phyloP scores from a whole-genome alignment of 768 basidiomycete species.

The Tricholoma hemisulphureum region DNA sequence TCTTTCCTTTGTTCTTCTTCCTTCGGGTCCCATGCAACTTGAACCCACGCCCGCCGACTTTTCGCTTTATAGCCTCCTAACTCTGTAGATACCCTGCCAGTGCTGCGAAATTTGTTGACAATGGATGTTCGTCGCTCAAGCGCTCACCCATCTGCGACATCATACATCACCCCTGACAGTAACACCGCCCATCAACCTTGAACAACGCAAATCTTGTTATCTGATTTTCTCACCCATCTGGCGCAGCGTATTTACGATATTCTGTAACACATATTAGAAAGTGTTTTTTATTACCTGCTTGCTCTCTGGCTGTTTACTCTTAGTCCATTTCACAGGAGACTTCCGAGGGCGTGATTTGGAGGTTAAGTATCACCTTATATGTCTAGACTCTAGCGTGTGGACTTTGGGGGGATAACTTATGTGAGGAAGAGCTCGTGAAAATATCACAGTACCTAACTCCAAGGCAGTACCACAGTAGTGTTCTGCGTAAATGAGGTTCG shows the following conservation, averaged over 20 bases:
- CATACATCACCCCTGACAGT: not conserved
- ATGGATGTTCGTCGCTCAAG: no score
- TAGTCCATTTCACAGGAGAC: slow-evolving; percentile 74
- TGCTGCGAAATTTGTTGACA: not conserved
- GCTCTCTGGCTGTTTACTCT: no score
- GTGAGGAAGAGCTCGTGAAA: slow-evolving; percentile 42
- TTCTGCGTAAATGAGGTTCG: slow-evolving; percentile 72
- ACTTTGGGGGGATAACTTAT: not conserved
- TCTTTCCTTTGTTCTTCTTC: slow-evolving; percentile 34
- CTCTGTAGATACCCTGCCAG: not conserved
- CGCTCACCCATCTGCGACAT: not conserved
- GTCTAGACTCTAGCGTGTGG: not conserved
- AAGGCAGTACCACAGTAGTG: slow-evolving; percentile 70
- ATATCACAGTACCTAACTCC: slow-evolving; percentile 54
- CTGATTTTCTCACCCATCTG: not conserved
- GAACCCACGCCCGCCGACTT: not conserved
- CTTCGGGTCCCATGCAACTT: slow-evolving; percentile 9
- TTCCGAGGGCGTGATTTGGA: slow-evolving; percentile 74
- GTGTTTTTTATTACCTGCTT: no score
- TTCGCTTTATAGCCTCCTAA: not conserved
- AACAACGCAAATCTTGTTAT: not conserved
- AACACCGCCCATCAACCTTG: not conserved
- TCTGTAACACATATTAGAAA: no score
- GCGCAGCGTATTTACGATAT: not conserved
- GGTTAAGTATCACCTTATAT: slow-evolving; percentile 30